These are phyloP conservation scores for Tuber aestivum DNA, from an alignment of 495 filamentous ascomycete species.

Conservation along the genomic window DNA sequence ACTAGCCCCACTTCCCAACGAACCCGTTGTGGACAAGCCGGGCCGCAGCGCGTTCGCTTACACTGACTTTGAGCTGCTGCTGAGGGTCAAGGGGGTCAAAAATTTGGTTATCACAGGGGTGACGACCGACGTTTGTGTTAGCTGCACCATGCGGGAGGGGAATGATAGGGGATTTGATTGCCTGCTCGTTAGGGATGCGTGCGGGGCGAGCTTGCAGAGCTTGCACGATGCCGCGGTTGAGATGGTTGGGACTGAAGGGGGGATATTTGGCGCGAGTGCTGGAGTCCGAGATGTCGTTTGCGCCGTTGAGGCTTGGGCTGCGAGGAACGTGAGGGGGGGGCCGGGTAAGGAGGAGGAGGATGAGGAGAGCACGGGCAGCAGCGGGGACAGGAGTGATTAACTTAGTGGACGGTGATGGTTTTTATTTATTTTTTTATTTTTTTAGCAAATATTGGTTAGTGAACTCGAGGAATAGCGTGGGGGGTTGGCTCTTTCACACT, in stretches of 20 bases:
- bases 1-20: slow-evolving; percentile 51
- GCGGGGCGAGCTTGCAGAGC: slow-evolving; percentile 50
- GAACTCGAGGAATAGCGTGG: background rate
- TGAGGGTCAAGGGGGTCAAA: slow-evolving; percentile 56
- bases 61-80: slow-evolving; percentile 57
- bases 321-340: background rate
- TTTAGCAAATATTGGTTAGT: background rate
- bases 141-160: slow-evolving; percentile 61
- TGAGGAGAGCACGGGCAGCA: background rate
- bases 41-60: slow-evolving; percentile 61
- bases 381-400: background rate
- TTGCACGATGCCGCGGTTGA: slow-evolving; percentile 51
- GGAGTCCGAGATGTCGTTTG: slow-evolving; percentile 50
- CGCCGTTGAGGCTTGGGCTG: slow-evolving; percentile 44
- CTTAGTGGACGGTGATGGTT: background rate
- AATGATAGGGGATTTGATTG: slow-evolving; percentile 63
- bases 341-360: slow-evolving; percentile 2
- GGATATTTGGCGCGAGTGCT: slow-evolving; percentile 54
- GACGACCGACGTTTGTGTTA: slow-evolving; percentile 65
- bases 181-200: slow-evolving; percentile 53
- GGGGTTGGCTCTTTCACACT: background rate
- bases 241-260: slow-evolving; percentile 55
- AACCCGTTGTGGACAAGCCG: slow-evolving; percentile 64
- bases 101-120: slow-evolving; percentile 62
- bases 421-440: no score